Percentiles rank a stretch among this genome's conserved stretches.
phyloP scores from a whole-genome alignment of 495 filamentous ascomycete species.

The Tuber borchii region DNA sequence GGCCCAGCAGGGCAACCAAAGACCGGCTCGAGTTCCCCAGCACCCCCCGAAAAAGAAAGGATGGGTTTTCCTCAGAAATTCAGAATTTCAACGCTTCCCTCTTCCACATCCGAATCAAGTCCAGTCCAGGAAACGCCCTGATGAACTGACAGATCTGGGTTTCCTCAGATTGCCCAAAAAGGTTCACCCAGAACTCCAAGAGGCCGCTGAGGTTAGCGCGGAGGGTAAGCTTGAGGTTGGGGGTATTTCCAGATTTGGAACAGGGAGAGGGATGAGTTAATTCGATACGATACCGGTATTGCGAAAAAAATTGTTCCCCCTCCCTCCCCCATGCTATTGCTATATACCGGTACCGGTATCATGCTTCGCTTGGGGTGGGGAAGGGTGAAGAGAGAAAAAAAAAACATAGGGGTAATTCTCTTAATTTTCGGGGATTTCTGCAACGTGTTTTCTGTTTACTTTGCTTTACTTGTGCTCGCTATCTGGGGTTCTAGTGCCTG shows the following conservation, averaged over 20 bases:
- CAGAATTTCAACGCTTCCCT: neutral
- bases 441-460: neutral
- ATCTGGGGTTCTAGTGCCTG: neutral
- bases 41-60: neutral
- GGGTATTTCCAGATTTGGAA: neutral
- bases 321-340: neutral
- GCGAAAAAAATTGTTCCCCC: neutral
- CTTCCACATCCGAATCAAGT: neutral
- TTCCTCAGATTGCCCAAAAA: neutral
- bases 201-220: neutral
- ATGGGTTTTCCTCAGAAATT: neutral
- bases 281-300: neutral
- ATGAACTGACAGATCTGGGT: neutral
- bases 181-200: neutral
- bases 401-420: neutral
- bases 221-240: conserved; percentile 1
- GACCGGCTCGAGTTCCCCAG: neutral
- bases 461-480: neutral
- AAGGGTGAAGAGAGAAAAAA: neutral
- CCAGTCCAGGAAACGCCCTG: neutral
- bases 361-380: neutral
- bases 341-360: neutral
- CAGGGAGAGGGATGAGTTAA: neutral
- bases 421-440: neutral
- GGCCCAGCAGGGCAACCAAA: neutral